A percentile compares a stretch with the other conserved stretches of the same genome.
Conservation (phyloP, 306 rosid species). For the Quercus berberidifolia region DNA sequence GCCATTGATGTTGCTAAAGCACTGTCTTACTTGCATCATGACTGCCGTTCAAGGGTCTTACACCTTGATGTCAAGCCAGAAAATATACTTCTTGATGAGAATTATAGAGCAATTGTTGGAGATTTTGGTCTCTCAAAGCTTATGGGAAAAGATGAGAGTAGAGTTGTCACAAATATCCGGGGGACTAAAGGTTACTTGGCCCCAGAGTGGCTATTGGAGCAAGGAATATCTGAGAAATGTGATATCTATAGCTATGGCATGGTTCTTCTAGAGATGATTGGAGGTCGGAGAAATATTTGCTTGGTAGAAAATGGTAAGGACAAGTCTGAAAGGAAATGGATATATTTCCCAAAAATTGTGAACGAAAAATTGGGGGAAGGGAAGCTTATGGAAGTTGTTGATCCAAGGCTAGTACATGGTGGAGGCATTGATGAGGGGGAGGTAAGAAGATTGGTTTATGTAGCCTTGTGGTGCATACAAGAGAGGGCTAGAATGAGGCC, state of each 20-base stretch:
- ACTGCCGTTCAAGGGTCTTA: constrained; percentile 69
- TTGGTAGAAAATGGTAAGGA: constrained; percentile 32
- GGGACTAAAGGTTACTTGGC: constrained; percentile 93
- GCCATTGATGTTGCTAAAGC: constrained; percentile 80
- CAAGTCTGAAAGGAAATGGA: constrained; percentile 42
- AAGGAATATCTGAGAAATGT: constrained; percentile 77
- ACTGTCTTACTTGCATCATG: constrained; percentile 74
- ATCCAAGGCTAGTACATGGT: constrained; percentile 39
- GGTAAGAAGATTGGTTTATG: constrained; percentile 47
- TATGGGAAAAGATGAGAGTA: constrained; percentile 65
- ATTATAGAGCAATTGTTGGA: constrained; percentile 49
- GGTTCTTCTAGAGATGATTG: constrained; percentile 84
- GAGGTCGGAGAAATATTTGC: constrained; percentile 68
- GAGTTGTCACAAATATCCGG: constrained; percentile 59
- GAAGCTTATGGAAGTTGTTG: constrained; percentile 66
- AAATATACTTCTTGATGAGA: constrained; percentile 76
- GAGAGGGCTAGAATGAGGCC: constrained; percentile 79
- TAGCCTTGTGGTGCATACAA: constrained; percentile 91
- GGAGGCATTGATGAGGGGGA: constrained; percentile 59
- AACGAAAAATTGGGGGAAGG: constrained; percentile 68
- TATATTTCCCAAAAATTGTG: constrained; percentile 66
- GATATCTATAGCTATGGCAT: constrained; percentile 86
- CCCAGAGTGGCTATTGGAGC: constrained; percentile 86
- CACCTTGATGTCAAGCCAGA: constrained; percentile 96
- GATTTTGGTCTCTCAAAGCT: constrained; percentile 90